phyloP scores from a whole-genome alignment of 2,329 filamentous ascomycete genomes.

The Beauveria australis region DNA sequence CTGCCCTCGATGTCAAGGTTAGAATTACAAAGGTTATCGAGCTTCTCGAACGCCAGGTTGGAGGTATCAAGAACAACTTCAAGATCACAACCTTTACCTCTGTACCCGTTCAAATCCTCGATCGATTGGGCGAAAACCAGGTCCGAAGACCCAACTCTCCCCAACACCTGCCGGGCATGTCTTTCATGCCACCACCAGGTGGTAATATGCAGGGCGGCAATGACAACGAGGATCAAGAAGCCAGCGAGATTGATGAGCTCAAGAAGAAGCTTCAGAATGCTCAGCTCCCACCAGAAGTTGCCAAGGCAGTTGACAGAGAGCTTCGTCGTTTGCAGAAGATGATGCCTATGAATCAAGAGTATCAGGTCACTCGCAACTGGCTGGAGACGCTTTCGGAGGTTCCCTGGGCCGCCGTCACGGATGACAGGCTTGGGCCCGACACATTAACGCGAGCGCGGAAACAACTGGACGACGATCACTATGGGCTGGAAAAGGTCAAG shows the following conservation, averaged over 20 bases:
- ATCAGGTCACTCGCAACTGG: conserved; percentile 87
- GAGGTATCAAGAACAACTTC: conserved; percentile 76
- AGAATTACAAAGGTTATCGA: conserved; percentile 76
- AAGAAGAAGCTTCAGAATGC: conserved; percentile 81
- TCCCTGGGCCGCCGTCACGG: conserved; percentile 78
- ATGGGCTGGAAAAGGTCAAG: conserved; percentile 94
- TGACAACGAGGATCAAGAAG: conserved; percentile 66
- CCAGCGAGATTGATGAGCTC: conserved; percentile 84
- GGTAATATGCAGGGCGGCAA: conserved; percentile 34
- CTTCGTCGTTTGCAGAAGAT: conserved; percentile 85
- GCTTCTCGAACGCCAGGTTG: conserved; percentile 73
- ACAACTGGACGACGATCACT: conserved; percentile 93
- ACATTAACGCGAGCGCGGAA: conserved; percentile 73
- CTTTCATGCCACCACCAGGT: conserved; percentile 24
- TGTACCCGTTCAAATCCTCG: conserved; percentile 53
- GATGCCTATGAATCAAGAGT: conserved; percentile 92
- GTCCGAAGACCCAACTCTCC: conserved; percentile 23
- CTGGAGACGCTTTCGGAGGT: conserved; percentile 91
- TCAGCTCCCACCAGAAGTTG: conserved; percentile 71
- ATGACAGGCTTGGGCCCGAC: conserved; percentile 75
- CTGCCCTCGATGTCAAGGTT: conserved; percentile 70
- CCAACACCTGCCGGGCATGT: conserved; percentile 32
- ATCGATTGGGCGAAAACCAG: conserved; percentile 38
- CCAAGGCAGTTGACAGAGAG: conserved; percentile 86
- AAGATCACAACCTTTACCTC: conserved; percentile 73